Evolutionary conservation across 1,284 basidiomycete genomes (phyloP), one percentile per base, ranked within the genome.

Genomic region (Mycosarcoma maydis): DNA sequence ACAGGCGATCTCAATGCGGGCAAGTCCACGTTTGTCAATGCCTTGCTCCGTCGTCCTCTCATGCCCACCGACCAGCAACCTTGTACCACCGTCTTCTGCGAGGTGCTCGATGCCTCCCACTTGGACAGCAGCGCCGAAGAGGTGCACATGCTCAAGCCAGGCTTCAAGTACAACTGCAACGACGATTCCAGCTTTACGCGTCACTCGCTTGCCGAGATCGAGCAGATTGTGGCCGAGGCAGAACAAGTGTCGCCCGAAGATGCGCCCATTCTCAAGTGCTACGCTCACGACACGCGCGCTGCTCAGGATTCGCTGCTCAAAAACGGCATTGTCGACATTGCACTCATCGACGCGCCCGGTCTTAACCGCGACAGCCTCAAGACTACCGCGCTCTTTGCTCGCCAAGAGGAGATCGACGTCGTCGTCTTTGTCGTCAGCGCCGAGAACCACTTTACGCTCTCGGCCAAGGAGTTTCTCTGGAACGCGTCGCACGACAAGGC

Each of bases 1-100:
- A 98, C 96, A n/a, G 96, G 96, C 71, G 96, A 99, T 82, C 87
- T 98, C 59, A 99, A 99, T 81, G 92, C 96, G 27, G 96, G 96
- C 77, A 99, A 99, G 84, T 97, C 94, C 29, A 98, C 96, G 0
- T 91, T 98, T 78, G 92, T 98, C 82, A 98, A 99, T 77, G 92
- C 94, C 2, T 85, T 99, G 30, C 51, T 88, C 90, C 39, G 90
- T 91, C 82, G 89, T 16, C 50, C 68, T 14, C 57, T 97, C 47
- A 93, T 98, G 90, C 94, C 96, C 3, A 90, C 94, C 59, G 96
- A 99, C 83, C 94, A 99, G 83, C 96, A 98, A 81, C 96, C 96
- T 3, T 92, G 94, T 83, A 99, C 96, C 0, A 94, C 93, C 20
- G 89, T 94, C 32, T 98, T 98, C 82, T 96, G 94, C 83, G 94